Base-by-base conservation (phyloP, 345 rosid genomes). In the Crucihimalaya himalaica region DNA sequence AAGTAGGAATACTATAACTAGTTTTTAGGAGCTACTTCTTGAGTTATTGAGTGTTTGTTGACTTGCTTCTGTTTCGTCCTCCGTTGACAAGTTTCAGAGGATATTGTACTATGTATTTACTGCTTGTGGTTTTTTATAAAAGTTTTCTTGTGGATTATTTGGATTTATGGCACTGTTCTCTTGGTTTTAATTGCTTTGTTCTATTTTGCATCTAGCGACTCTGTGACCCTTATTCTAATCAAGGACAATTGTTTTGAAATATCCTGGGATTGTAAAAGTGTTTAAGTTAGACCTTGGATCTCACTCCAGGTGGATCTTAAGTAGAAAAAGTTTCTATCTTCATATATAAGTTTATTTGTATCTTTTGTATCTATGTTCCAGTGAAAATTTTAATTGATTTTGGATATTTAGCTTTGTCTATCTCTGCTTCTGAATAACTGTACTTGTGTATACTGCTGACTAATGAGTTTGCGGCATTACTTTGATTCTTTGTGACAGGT, bases 401-500 rank as follows among this genome's bases (percentile, higher is more conserved):
- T 42, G 46, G 42, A 34, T 39, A 11, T 54, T 37, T 68, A 11
- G 11, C 35, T n/a, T 43, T 68, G 20, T 42, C 1, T 45, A 45
- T 43, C 16, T 5, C 12, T 21, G 35, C 18, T 31, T 45, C 12
- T 47, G 5, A 16, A 34, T 34, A 34, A 15, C 8, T 19, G 18
- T 46, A 46, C 46, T 19, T 37, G 5, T 66, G 10, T 39, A 15
- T 11, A 37, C 14, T 66, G 35, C 52, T 48, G 73, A 52, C 18
- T 68, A 21, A 75, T 34, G 20, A 57, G 61, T 66, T 60, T 52
- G 27, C 0, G 18, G 19, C 54, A 0, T 61, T 63, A 1, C n/a
- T 63, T 34, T 55, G 29, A 53, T 59, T 63, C 18, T 28, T 37
- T 70, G 66, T 63, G 51, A 40, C 76, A 77, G 80, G 46, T 23